Evolutionary conservation across 208 protist species (phyloP), one percentile per base, ranked within the genome.

Genomic region (Leptomonas pyrrhocoris): DNA sequence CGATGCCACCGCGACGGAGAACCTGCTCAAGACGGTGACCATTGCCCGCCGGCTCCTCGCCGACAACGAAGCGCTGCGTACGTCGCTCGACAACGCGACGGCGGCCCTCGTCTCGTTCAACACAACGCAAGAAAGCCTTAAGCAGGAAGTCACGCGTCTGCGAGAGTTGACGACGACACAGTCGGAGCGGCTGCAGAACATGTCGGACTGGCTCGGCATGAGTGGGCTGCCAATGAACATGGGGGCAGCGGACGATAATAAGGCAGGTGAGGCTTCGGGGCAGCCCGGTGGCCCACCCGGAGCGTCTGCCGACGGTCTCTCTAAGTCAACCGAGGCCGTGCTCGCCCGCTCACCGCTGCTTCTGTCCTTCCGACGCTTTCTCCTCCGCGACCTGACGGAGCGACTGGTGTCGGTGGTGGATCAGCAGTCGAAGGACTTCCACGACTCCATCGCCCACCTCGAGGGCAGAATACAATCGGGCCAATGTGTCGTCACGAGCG

Each of bases 381-480:
- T 96, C 1, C 67, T 94, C 23, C 79, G 83, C 43, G 90, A 96
- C 61, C 30, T 96, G 38, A 68, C 73, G 7, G 86, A 93, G 28
- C 85, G 90, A 28, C 46, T 92, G 3, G 73, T 61, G 4, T 76
- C 83, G 15, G 71, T 77, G 12, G 70, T 81, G 2, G 80, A 90
- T 6, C 28, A 82, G 53, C 85, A 94, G 54, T 74, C 82, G 19
- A 83, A 81, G 64, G 83, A 86, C 21, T 69, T 92, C 13, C 84
- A 77, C 34, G 77, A 62, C 43, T 50, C 73, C 5, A 63, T 91
- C 9, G 60, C 75, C 1, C 54, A 77, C 25, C 65, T 93, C 23
- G 82, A 86, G 50, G 63, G 45, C 69, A 27, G 84, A 79, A 42
- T 49, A 78, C 43, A 58, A 31, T 55, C 61, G 7, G 64, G 61